Conservation (phyloP, 2,329 filamentous ascomycete genomes). For the Ophiostoma australiae region DNA sequence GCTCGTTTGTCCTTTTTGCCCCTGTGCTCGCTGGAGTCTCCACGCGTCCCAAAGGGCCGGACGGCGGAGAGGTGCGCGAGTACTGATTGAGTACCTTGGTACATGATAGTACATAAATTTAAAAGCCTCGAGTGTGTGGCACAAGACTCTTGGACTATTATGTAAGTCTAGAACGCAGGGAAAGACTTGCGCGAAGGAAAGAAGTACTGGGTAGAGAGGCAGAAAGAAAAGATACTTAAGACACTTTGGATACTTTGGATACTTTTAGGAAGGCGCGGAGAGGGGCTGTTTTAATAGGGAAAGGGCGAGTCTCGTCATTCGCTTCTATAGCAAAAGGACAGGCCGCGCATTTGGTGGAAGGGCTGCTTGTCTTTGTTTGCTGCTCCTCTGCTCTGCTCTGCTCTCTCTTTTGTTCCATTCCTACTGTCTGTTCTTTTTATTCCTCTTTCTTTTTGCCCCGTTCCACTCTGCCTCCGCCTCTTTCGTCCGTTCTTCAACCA, state of each 20-base stretch:
- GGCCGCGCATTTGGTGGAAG: neutral
- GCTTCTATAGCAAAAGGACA: neutral
- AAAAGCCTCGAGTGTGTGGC: neutral
- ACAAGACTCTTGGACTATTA: neutral
- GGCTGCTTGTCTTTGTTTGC: neutral
- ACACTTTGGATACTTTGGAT: neutral
- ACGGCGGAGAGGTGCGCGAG: neutral
- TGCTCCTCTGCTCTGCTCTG: neutral
- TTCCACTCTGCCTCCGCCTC: neutral
- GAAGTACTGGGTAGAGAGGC: neutral
- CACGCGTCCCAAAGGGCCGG: conserved; percentile 18
- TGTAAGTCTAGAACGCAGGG: neutral
- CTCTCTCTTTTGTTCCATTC: neutral
- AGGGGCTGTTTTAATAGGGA: neutral
- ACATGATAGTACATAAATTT: neutral
- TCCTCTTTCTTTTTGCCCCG: neutral
- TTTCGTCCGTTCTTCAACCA: neutral
- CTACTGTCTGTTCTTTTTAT: neutral
- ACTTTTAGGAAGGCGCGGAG: neutral
- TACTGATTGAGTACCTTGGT: neutral
- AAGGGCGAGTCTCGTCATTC: neutral
- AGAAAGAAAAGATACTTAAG: neutral
- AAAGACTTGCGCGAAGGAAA: too few relatives aligned
- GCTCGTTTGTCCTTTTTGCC: neutral
- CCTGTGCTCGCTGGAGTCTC: conserved; percentile 17